Evolutionary conservation across 345 rosid species (phyloP), one percentile per base, ranked within the genome.

Genomic region (Populus alba): DNA sequence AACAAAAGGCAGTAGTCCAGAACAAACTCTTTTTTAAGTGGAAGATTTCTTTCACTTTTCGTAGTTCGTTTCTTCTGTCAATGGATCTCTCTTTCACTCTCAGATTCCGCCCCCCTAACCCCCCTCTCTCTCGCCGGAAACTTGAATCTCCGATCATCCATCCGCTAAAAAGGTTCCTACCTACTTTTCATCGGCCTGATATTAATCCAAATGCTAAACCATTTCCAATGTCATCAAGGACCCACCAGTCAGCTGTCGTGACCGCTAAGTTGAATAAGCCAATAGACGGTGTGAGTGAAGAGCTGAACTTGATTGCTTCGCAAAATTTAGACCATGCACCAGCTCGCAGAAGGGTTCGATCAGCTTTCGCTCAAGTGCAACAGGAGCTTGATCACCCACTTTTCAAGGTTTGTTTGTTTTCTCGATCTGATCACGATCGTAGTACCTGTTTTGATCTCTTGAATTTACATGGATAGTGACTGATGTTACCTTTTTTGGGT

Each of bases 361-460:
- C 91, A 11, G 97, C 99, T 77, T 95, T 95, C 71, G 7, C 27
- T 61, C 84, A 88, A 65, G 87, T 86, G 39, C 97, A 92, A 66
- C 90, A 65, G 80, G 88, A 87, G 81, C 93, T 95, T 70, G 99
- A 93, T 84, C 99, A 95, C 80, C 89, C 90, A 72, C 81, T 95
- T 76, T 92, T 93, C 82, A 92, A 91, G 97, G 98, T 91, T 20
- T 23, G 80, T 79, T 55, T 55, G 7, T 20, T 8, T 29, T 33
- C 43, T 9, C 59, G 47, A 35, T 38, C 62, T 15, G 74, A 70
- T 49, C 13, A 43, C 41, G 33, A 67, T 51, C 70, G 17, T 43
- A n/a, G 11, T 61, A 11, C 8, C 62, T 65, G 53, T n/a, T 38
- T 25, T 70, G 33, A 16, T 70, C 43, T 57, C 15, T 65, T 72